Conservation (phyloP, 75 land plant genomes). For the Pseudotsuga menziesii region DNA sequence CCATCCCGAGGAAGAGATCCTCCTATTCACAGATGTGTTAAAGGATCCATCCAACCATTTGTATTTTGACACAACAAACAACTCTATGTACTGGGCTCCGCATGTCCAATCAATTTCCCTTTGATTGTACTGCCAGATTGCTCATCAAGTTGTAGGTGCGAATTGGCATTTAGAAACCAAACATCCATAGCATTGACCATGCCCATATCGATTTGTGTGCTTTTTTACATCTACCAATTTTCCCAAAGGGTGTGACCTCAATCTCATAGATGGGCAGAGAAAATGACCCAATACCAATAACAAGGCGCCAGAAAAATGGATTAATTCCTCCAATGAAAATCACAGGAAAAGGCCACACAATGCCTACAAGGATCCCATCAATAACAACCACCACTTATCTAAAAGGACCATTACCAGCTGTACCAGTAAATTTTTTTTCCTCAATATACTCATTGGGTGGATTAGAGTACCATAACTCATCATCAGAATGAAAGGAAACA, state of each 20-base stretch:
- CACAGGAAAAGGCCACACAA: constrained; percentile 48
- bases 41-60: constrained; percentile 32
- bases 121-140: constrained; percentile 7
- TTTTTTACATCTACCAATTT: constrained; percentile 25
- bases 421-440: too few relatives aligned
- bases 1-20: constrained; percentile 26
- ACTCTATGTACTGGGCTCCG: constrained; percentile 4
- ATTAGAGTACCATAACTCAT: too few relatives aligned
- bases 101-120: constrained; percentile 18
- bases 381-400: constrained; percentile 37
- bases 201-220: constrained; percentile 18
- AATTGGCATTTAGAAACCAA: constrained; percentile 37
- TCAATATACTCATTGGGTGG: too few relatives aligned
- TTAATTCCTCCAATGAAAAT: constrained; percentile 66
- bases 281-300: constrained; percentile 55
- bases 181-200: constrained; percentile 22
- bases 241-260: constrained; percentile 47
- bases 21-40: constrained; percentile 7
- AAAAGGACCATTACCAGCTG: too few relatives aligned
- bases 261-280: constrained; percentile 42
- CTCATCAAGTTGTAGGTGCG: constrained; percentile 52
- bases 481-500: too few relatives aligned
- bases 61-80: background rate
- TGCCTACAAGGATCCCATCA: constrained; percentile 38
- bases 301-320: constrained; percentile 84